Evolutionary conservation across 2,329 filamentous ascomycete genomes (phyloP).

Genomic region (Hymenoscyphus repandus): DNA sequence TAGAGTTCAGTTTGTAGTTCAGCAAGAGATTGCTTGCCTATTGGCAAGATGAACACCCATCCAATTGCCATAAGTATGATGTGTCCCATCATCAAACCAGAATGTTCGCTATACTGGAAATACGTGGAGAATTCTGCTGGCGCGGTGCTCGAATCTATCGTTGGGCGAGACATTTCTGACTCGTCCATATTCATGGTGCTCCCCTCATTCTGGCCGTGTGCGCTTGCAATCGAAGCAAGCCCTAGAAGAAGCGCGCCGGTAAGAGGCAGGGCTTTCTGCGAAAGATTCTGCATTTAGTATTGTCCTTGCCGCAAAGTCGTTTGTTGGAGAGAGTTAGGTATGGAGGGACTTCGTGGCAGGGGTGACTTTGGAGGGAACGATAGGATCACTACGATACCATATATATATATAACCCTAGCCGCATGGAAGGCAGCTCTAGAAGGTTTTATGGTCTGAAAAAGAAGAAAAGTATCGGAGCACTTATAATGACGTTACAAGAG

Average conservation of each 20-base stretch:
- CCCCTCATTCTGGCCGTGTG: conserved; percentile 26
- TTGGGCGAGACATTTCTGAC: conserved; percentile 5
- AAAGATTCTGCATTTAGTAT: conserved; percentile 14
- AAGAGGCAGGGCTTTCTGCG: conserved; percentile 4
- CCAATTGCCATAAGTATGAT: conserved; percentile 62
- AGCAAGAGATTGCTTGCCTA: conserved; percentile 45
- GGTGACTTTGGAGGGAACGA: neutral
- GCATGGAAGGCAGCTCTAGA: neutral
- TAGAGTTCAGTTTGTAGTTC: neutral
- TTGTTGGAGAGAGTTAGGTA: neutral
- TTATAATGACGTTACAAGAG: too few relatives aligned
- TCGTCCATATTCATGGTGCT: conserved; percentile 29
- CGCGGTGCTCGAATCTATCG: conserved; percentile 17
- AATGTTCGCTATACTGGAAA: conserved; percentile 36
- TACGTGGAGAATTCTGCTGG: conserved; percentile 33
- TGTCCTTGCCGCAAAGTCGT: neutral
- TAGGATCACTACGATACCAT: too few relatives aligned
- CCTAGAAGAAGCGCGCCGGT: conserved; percentile 15
- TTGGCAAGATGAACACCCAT: conserved; percentile 65
- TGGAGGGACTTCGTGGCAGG: too few relatives aligned
- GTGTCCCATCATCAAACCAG: conserved; percentile 46
- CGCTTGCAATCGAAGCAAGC: conserved; percentile 15
- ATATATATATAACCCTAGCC: neutral
- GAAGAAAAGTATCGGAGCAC: too few relatives aligned
- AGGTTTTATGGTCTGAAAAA: neutral